Evolutionary conservation across 1,139 yeast genomes (phyloP), one percentile per base, ranked within the genome.

Genomic region (Geotrichum bryndzae): DNA sequence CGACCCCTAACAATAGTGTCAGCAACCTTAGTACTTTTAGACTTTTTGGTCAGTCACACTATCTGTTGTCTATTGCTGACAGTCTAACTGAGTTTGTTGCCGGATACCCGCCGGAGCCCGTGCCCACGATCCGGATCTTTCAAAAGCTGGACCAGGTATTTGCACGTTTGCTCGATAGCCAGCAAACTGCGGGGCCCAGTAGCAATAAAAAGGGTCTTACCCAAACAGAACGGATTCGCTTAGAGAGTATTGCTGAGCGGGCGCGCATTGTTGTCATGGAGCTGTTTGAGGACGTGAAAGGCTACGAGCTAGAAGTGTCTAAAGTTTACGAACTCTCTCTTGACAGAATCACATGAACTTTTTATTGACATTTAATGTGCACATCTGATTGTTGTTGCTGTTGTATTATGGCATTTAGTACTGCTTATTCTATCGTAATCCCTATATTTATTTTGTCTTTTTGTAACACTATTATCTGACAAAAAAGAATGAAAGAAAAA

Each of bases 1-100:
- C 54, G 4, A 50, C 54, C 22, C 25, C 53, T 13, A 45, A 35
- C 10, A 35, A 52, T 52, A 52, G 27, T 27, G 10, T 3, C 25
- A 52, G 25, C 45, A 29, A 23, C 35, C 8, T n/a, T 23, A 18
- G 18, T 22, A 33, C 22, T 11, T 29, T 56, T 33, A 50, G 25
- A 15, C 76, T 71, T 27, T 82, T 80, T 69, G 88, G 88, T 0
- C 92, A 86, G 71, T 76, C 78, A 0, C 84, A 84, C 61, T 87
- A 86, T 66, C 74, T 86, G 29, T 76, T 88, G 46, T 81, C 81
- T 63, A 79, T 88, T 3, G 77, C 88, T 63, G 89, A 87, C 54
- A 92, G 87, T 66, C 71, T 87, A 59, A 83, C 85, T 57, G 94
- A 87, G 66, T 87, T 64, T 57, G 61, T 72, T 18, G 66, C 65